phyloP scores from a whole-genome alignment of 2,329 filamentous ascomycete genomes.

The Thermoascus crustaceus region DNA sequence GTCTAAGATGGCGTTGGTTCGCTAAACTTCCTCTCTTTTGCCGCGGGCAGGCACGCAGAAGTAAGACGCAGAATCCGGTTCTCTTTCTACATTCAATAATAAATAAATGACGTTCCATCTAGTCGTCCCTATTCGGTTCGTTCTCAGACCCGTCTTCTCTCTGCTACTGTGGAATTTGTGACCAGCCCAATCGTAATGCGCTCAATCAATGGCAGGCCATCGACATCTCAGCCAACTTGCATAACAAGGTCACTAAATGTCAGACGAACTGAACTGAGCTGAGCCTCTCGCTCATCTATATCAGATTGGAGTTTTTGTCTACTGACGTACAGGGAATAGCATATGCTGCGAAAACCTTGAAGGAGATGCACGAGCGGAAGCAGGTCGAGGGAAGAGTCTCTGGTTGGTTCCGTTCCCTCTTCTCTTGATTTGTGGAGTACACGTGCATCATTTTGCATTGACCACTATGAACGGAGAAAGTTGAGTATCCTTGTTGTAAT shows the following conservation, averaged over 20 bases:
- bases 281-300: background rate
- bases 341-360: constrained; percentile 52
- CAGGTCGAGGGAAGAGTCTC: constrained; percentile 51
- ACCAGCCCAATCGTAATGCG: background rate
- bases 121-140: constrained; percentile 49
- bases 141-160: background rate
- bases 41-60: constrained; percentile 40
- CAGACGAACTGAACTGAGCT: constrained; percentile 3
- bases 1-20: background rate
- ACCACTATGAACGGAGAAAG: background rate
- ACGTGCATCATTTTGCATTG: background rate
- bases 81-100: no score
- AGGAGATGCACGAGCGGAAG: constrained; percentile 53
- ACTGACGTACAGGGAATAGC: constrained; percentile 26
- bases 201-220: constrained; percentile 32
- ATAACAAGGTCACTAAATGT: constrained; percentile 53
- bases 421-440: constrained; percentile 3
- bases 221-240: constrained; percentile 54
- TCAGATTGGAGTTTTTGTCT: constrained; percentile 8
- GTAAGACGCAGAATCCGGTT: no score
- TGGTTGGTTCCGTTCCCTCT: constrained; percentile 28
- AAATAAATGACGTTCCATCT: constrained; percentile 1
- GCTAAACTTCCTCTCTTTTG: constrained; percentile 1
- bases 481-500: background rate
- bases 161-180: no score